These are phyloP conservation scores for Tillandsia fasciculata DNA, from an alignment of 176 grass and related monocot species.

Conservation along the genomic window DNA sequence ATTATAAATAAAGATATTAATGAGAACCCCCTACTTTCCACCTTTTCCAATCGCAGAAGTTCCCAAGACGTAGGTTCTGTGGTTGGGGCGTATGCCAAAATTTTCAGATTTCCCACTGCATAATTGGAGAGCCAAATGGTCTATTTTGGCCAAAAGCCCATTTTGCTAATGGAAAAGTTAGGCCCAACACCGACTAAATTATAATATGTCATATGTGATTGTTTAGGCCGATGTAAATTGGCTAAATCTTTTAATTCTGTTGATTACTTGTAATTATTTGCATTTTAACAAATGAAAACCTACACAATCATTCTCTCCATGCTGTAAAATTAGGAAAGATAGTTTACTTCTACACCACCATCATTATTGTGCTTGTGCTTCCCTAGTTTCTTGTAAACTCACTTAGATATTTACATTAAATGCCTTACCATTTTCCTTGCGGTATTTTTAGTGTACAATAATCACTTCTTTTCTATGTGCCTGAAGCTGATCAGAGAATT, in stretches of 20 bases:
- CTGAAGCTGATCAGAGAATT: constrained; percentile 46
- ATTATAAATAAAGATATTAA: too few relatives aligned
- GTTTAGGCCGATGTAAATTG: not conserved
- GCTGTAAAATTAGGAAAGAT: not conserved
- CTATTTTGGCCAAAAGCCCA: too few relatives aligned
- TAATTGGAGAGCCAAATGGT: too few relatives aligned
- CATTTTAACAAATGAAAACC: not conserved
- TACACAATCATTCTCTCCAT: not conserved
- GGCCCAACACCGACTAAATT: too few relatives aligned
- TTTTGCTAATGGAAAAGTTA: too few relatives aligned
- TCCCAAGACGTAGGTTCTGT: too few relatives aligned
- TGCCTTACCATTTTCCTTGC: not conserved
- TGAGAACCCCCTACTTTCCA: too few relatives aligned
- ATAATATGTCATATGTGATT: too few relatives aligned
- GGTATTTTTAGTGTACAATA: not conserved
- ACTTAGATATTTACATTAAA: not conserved
- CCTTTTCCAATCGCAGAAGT: too few relatives aligned
- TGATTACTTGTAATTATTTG: not conserved
- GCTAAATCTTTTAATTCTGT: not conserved
- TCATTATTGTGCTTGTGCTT: not conserved
- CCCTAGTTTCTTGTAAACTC: not conserved
- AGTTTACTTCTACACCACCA: not conserved
- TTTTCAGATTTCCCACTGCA: too few relatives aligned
- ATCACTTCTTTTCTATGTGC: constrained; percentile 17
- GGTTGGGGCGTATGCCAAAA: too few relatives aligned